Percentiles rank a stretch among this genome's conserved stretches.
These are phyloP conservation scores for Cyamopsis tetragonoloba DNA, from an alignment of 306 rosid genomes.

Conservation along the genomic window DNA sequence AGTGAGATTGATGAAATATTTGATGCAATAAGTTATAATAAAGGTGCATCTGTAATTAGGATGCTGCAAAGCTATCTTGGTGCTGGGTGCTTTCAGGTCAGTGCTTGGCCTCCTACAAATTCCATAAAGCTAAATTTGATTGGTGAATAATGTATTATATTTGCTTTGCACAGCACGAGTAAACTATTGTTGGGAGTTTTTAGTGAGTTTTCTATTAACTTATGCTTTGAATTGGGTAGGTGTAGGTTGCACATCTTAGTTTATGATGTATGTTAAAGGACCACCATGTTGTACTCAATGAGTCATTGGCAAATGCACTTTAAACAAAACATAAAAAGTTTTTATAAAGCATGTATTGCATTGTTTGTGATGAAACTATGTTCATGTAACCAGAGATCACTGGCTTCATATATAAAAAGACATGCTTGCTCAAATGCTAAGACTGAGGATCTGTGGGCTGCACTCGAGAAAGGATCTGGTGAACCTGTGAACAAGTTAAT, in stretches of 20 bases:
- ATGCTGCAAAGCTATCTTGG: conserved; percentile 98
- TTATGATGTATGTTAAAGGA: neutral
- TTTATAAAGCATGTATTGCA: no score
- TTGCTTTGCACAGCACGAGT: neutral
- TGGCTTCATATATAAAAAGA: conserved; percentile 79
- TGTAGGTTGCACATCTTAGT: neutral
- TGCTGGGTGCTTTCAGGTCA: conserved; percentile 83
- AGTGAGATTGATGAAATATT: conserved; percentile 85
- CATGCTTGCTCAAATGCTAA: conserved; percentile 77
- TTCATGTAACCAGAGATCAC: conserved; percentile 63
- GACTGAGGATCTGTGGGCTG: conserved; percentile 94
- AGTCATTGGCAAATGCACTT: neutral
- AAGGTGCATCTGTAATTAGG: conserved; percentile 93
- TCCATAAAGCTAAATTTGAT: conserved; percentile 3
- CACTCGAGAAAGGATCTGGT: conserved; percentile 93
- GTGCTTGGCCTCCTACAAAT: conserved; percentile 25
- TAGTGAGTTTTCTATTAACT: neutral
- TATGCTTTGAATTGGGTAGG: neutral
- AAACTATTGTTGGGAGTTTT: neutral
- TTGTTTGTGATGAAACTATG: conserved; percentile 7
- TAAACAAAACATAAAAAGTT: no score
- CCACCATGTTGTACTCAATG: neutral
- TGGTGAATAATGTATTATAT: neutral
- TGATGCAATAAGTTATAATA: conserved; percentile 85
- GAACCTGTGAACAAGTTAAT: conserved; percentile 84